A percentile compares a stretch with the other conserved stretches of the same genome.
Conservation (phyloP, 805 yeast species). For the Citeromyces matritensis region DNA sequence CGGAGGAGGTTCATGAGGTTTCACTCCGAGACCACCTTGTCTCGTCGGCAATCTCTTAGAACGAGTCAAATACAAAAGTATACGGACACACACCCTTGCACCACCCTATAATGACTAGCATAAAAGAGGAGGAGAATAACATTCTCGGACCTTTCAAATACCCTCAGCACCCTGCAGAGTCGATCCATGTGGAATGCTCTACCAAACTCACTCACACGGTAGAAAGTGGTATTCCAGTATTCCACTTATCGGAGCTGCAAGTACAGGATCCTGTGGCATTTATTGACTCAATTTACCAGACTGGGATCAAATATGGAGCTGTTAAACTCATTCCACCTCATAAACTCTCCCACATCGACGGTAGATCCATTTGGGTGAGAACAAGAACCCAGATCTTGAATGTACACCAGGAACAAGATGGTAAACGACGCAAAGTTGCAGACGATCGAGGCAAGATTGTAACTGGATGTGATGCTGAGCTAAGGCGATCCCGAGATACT, state of each 20-base stretch:
- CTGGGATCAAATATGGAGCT: constrained; percentile 57
- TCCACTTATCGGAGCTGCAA: constrained; percentile 38
- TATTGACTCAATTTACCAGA: constrained; percentile 32
- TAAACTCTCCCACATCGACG: constrained; percentile 16
- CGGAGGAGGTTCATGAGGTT: too few species aligned
- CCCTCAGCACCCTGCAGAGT: neutral
- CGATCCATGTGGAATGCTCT: neutral
- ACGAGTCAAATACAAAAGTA: constrained; percentile 91
- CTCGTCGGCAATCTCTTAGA: constrained; percentile 97
- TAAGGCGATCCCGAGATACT: constrained; percentile 9
- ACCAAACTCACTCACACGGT: neutral
- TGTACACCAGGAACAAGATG: constrained; percentile 23
- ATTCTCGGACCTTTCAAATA: neutral
- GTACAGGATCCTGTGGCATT: constrained; percentile 53
- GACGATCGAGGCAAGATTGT: constrained; percentile 63
- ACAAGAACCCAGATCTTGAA: constrained; percentile 32
- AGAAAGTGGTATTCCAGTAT: constrained; percentile 30
- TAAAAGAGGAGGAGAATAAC: neutral
- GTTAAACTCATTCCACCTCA: constrained; percentile 47
- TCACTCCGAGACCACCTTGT: too few species aligned
- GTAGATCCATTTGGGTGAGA: constrained; percentile 35
- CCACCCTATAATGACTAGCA: neutral
- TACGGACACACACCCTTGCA: constrained; percentile 48
- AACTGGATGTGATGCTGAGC: constrained; percentile 44
- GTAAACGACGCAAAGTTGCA: constrained; percentile 40